Percentiles rank a stretch among this genome's conserved stretches.
phyloP scores from a whole-genome alignment of 2,329 filamentous ascomycete species.

The Didymella sp. region DNA sequence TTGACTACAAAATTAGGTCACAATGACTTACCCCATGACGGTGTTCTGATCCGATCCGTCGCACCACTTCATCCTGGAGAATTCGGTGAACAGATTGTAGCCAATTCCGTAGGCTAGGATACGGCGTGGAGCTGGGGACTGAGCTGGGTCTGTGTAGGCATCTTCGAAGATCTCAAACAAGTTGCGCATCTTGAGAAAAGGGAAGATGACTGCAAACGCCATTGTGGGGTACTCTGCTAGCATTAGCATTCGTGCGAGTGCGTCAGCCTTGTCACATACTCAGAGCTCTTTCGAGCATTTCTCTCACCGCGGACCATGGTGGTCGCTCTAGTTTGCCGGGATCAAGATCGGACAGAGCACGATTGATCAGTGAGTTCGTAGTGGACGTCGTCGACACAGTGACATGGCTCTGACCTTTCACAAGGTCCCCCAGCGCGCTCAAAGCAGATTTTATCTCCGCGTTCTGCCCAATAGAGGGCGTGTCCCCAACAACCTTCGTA shows the following conservation, averaged over 20 bases:
- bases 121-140: slow-evolving; percentile 31
- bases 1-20: too few species aligned
- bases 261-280: background rate
- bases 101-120: slow-evolving; percentile 42
- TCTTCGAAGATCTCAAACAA: slow-evolving; percentile 37
- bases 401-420: slow-evolving; percentile 35
- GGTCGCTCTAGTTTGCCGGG: slow-evolving; percentile 39
- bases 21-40: slow-evolving; percentile 1
- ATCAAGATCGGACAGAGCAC: slow-evolving; percentile 34
- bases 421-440: slow-evolving; percentile 43
- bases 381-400: slow-evolving; percentile 21
- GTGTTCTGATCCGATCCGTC: slow-evolving; percentile 13
- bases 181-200: slow-evolving; percentile 40
- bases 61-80: slow-evolving; percentile 21
- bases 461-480: slow-evolving; percentile 44
- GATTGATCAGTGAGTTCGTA: slow-evolving; percentile 30
- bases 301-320: slow-evolving; percentile 38
- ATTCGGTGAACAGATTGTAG: slow-evolving; percentile 41
- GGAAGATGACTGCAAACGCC: slow-evolving; percentile 43
- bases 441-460: slow-evolving; percentile 45
- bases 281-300: slow-evolving; percentile 18
- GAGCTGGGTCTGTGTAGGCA: slow-evolving; percentile 30
- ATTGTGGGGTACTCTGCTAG: slow-evolving; percentile 39
- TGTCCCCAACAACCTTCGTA: slow-evolving; percentile 49
- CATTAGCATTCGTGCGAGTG: slow-evolving; percentile 4